Evolutionary conservation across 192 early-diverging fungal species (phyloP), one percentile per base, ranked within the genome.

Genomic region (Gaertneriomyces sp.): DNA sequence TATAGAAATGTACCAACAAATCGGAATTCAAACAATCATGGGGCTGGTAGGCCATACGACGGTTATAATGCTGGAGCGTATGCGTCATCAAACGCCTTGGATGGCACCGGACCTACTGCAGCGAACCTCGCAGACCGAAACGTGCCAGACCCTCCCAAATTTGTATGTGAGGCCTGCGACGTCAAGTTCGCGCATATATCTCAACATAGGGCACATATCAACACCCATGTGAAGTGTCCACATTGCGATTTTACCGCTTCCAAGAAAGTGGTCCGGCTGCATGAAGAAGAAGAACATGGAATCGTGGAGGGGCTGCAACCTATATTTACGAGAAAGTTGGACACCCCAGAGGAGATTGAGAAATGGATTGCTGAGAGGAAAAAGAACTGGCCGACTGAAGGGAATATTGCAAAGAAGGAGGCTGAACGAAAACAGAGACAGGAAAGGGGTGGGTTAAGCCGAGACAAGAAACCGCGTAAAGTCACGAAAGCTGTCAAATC

Each of bases 321-420:
- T 51, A 20, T 51, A 51, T 51, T 20, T 51, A 51, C 6, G 3
- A 16, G 12, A 17, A 46, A 16, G 40, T 43, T 57, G 20, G 72
- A 76, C n/a, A 62, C 73, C 20, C 77, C 77, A 11, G 91, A 92
- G 58, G 90, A 89, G 41, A 85, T 93, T 41, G 87, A 72, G 2
- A 76, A 84, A n/a, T 95, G 91, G 90, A 93, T 93, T 40, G 87
- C 79, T 25, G 90, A 89, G 49, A 70, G 93, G 47, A 91, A 90
- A 58, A 85, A 78, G 58, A 85, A 82, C 51, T 94, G 87, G 75
- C 93, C 93, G 20, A 91, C 88, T 0, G 72, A 85, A 41, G 81
- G 65, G 17, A 93, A 89, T 70, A 75, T 91, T 10, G 69, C 58
- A 20, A 64, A 76, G 53, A 93, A 92, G 57, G 82, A 86, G 67